phyloP scores from a whole-genome alignment of 371 early-diverging fungal genomes.

The Pancytospora epiphaga region DNA sequence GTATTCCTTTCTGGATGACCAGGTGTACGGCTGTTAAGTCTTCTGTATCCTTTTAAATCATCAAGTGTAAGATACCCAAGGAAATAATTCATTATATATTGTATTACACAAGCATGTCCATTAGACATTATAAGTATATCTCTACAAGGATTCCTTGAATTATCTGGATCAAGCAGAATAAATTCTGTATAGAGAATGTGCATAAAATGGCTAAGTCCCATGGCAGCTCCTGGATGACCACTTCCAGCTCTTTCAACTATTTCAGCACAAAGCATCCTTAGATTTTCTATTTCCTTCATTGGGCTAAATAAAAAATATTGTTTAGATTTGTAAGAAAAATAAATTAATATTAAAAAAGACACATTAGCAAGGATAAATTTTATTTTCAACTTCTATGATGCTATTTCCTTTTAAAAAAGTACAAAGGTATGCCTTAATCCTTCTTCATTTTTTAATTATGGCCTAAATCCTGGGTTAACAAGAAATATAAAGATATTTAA shows the following conservation, averaged over 20 bases:
- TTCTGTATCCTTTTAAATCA: conserved; percentile 84
- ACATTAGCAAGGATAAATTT: too few species aligned
- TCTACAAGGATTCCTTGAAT: conserved; percentile 66
- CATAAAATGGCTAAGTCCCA: conserved; percentile 87
- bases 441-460: too few species aligned
- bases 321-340: not conserved
- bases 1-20: conserved; percentile 63
- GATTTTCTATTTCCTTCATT: conserved; percentile 68
- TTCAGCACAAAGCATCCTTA: conserved; percentile 80
- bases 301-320: not conserved
- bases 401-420: too few species aligned
- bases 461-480: too few species aligned
- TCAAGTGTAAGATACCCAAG: conserved; percentile 75
- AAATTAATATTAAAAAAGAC: too few species aligned
- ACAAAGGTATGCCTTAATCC: too few species aligned
- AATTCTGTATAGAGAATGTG: conserved; percentile 71
- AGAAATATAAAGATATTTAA: too few species aligned
- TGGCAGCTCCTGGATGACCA: conserved; percentile 90
- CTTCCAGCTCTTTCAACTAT: conserved; percentile 81
- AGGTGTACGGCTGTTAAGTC: conserved; percentile 64
- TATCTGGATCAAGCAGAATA: conserved; percentile 53
- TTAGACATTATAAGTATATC: conserved; percentile 96
- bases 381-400: too few species aligned
- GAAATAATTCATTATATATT: conserved; percentile 79
- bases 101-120: conserved; percentile 88